A percentile compares a stretch with the other conserved stretches of the same genome.
Conservation (phyloP, 2,329 filamentous ascomycete species). For the Lasiodiplodia sp. region DNA sequence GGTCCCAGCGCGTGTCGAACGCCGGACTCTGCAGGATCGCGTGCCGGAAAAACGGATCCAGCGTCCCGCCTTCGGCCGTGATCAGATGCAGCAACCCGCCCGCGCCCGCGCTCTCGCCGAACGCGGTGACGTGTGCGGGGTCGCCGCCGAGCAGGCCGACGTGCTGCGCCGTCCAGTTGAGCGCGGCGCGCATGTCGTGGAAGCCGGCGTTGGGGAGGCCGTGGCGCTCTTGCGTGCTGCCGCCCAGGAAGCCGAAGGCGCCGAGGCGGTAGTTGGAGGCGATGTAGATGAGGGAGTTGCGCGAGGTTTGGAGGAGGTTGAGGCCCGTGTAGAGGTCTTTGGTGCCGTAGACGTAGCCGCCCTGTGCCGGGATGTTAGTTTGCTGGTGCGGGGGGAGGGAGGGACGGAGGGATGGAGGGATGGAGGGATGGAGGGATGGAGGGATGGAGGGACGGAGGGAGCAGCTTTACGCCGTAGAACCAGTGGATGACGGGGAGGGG, state of each 20-base stretch:
- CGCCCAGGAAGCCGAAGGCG: slow-evolving; percentile 58
- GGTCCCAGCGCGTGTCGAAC: slow-evolving; percentile 36
- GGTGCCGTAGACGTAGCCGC: slow-evolving; percentile 51
- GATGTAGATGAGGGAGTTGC: slow-evolving; percentile 57
- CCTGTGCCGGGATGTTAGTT: not conserved
- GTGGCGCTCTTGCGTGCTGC: slow-evolving; percentile 52
- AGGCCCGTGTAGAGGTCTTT: slow-evolving; percentile 53
- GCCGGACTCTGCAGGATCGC: slow-evolving; percentile 46
- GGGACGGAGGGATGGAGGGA: not conserved
- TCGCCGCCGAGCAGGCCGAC: slow-evolving; percentile 59
- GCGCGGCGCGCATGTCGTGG: slow-evolving; percentile 50
- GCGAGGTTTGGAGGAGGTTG: slow-evolving; percentile 45
- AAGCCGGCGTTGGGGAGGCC: slow-evolving; percentile 55
- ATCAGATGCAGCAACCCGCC: slow-evolving; percentile 60
- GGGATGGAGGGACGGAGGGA: not conserved
- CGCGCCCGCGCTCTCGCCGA: slow-evolving; percentile 61
- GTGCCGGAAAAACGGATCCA: slow-evolving; percentile 54
- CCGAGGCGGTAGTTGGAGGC: slow-evolving; percentile 55
- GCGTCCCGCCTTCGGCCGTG: slow-evolving; percentile 52
- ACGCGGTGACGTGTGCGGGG: slow-evolving; percentile 54
- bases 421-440: rapidly evolving
- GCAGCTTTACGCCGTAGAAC: slow-evolving; percentile 48
- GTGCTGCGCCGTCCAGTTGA: slow-evolving; percentile 60
- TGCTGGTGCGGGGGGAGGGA: slow-evolving; percentile 38
- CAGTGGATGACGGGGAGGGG: slow-evolving; percentile 55